These are phyloP conservation scores for Saxophila tyrrhenica DNA, from an alignment of 495 filamentous ascomycete genomes.

Conservation along the genomic window DNA sequence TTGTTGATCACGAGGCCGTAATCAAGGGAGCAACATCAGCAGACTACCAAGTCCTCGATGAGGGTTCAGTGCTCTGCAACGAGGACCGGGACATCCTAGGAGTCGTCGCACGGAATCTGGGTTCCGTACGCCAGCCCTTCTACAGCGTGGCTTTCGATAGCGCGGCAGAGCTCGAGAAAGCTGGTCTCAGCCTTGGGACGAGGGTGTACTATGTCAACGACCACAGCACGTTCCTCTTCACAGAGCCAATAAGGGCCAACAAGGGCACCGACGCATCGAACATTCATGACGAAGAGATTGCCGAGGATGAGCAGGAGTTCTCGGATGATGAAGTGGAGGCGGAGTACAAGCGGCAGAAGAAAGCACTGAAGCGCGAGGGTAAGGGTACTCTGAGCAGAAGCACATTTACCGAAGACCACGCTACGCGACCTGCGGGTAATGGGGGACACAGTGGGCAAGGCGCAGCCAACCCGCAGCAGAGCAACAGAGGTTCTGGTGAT, in stretches of 20 bases:
- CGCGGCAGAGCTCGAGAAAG: conserved; percentile 50
- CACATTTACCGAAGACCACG: neutral
- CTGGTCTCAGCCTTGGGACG: conserved; percentile 51
- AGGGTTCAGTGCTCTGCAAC: conserved; percentile 71
- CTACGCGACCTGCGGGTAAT: neutral
- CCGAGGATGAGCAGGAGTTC: conserved; percentile 77
- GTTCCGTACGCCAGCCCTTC: conserved; percentile 66
- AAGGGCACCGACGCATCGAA: conserved; percentile 92
- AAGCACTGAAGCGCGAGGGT: conserved; percentile 11
- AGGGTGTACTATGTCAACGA: conserved; percentile 64
- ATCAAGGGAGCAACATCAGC: conserved; percentile 71
- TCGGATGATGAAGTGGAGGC: conserved; percentile 92
- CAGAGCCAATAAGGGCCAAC: conserved; percentile 57
- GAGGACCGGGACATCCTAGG: conserved; percentile 65
- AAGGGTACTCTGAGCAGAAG: conserved; percentile 2
- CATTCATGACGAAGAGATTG: conserved; percentile 84
- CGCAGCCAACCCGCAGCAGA: conserved; percentile 7
- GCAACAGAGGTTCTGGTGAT: conserved; percentile 14
- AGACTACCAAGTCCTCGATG: conserved; percentile 71
- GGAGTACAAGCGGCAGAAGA: conserved; percentile 49
- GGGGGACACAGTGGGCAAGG: conserved; percentile 5
- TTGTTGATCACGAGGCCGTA: conserved; percentile 64
- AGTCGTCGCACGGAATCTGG: conserved; percentile 67
- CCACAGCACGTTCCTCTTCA: conserved; percentile 72
- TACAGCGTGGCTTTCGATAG: conserved; percentile 66